Conservation (phyloP, 306 rosid species). For the Geum urbanum region DNA sequence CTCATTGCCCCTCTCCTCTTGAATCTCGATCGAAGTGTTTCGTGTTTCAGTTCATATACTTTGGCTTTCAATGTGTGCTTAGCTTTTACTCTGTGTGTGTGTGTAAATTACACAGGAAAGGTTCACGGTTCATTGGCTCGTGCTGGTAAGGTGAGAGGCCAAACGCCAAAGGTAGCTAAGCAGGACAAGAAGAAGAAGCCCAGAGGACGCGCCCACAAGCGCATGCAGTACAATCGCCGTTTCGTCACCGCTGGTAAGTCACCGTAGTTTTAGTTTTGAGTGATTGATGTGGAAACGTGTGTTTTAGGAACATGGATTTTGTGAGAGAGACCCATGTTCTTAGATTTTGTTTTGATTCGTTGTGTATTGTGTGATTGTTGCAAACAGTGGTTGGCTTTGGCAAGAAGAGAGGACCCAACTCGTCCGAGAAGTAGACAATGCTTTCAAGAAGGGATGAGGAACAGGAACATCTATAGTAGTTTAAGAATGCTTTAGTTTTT, state of each 20-base stretch:
- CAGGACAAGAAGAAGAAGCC: slow-evolving; percentile 58
- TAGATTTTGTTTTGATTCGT: background rate
- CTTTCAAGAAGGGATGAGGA: slow-evolving; percentile 1
- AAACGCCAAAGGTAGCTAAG: slow-evolving; percentile 53
- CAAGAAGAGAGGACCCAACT: slow-evolving; percentile 40
- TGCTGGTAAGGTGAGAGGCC: slow-evolving; percentile 56
- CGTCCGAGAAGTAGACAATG: slow-evolving; percentile 29
- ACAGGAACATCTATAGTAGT: background rate
- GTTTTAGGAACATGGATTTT: background rate
- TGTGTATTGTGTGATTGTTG: slow-evolving; percentile 4
- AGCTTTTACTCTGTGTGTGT: background rate
- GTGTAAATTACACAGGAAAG: slow-evolving; percentile 32
- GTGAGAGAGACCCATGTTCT: background rate
- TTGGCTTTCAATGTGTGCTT: background rate
- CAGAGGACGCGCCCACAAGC: slow-evolving; percentile 53
- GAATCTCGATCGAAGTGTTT: background rate
- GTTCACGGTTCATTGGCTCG: slow-evolving; percentile 57
- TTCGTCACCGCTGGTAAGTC: slow-evolving; percentile 47
- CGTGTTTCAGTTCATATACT: background rate
- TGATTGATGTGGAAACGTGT: background rate
- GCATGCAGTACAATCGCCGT: slow-evolving; percentile 56
- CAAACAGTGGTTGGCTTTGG: slow-evolving; percentile 33
- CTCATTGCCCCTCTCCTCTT: background rate
- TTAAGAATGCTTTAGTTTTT: slow-evolving; percentile 10
- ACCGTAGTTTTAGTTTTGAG: background rate